These are phyloP conservation scores for Phascolomyces articulosus DNA, from an alignment of 371 early-diverging fungal genomes.

Conservation along the genomic window DNA sequence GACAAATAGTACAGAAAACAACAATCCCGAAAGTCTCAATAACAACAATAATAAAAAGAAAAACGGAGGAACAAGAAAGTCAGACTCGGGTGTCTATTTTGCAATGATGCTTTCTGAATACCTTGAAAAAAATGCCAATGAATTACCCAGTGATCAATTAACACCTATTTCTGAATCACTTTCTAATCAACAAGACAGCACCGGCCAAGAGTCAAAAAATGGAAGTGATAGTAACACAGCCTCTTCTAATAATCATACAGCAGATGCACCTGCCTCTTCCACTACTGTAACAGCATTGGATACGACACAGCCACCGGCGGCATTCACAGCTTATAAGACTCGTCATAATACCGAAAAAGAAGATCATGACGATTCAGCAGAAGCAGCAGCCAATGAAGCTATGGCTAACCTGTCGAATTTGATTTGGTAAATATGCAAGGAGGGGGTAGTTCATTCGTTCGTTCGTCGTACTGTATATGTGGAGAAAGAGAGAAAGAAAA, in stretches of 20 bases:
- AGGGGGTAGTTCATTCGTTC: neutral
- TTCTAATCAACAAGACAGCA: no score
- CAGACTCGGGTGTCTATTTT: constrained; percentile 24
- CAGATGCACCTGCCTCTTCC: neutral
- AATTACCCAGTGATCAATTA: neutral
- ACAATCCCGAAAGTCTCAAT: constrained; percentile 6
- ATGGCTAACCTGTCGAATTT: constrained; percentile 16
- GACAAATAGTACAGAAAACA: neutral
- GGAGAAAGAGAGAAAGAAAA: no score
- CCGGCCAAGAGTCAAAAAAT: neutral
- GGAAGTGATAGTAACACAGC: neutral
- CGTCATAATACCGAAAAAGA: neutral
- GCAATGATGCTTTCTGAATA: constrained; percentile 24
- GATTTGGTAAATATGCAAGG: constrained; percentile 14
- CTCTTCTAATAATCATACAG: no score
- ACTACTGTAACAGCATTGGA: neutral
- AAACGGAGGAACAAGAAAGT: constrained; percentile 8
- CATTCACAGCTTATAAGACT: neutral
- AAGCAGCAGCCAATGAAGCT: constrained; percentile 6
- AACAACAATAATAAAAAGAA: no score
- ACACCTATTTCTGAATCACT: neutral
- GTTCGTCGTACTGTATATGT: no score
- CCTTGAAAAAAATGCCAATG: constrained; percentile 15
- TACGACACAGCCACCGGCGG: neutral
- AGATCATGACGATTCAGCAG: neutral